These are phyloP conservation scores for Steccherinum ochraceum DNA, from an alignment of 768 basidiomycete species.

Conservation along the genomic window DNA sequence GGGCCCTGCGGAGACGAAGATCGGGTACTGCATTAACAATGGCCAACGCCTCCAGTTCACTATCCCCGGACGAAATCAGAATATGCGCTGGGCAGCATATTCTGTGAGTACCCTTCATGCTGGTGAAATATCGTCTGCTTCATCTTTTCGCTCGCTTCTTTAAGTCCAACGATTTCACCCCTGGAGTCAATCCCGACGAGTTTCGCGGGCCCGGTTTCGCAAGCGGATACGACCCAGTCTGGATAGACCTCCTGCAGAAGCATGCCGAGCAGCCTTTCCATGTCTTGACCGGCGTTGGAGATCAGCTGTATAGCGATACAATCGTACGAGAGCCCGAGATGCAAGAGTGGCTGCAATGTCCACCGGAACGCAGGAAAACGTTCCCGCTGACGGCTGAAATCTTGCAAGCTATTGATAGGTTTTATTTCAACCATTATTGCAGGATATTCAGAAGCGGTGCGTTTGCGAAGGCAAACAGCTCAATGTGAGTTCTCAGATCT, in stretches of 20 bases:
- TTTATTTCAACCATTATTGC: conserved; percentile 90
- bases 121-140: background rate
- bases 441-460: conserved; percentile 80
- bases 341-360: conserved; percentile 75
- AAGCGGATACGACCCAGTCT: conserved; percentile 84
- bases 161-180: conserved; percentile 84
- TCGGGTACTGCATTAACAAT: conserved; percentile 78
- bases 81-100: conserved; percentile 89
- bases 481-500: conserved; percentile 75
- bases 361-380: conserved; percentile 50
- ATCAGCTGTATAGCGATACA: conserved; percentile 84
- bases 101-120: conserved; percentile 64
- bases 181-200: conserved; percentile 85
- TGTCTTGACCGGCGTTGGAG: conserved; percentile 85
- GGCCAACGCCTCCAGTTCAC: conserved; percentile 75
- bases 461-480: conserved; percentile 85
- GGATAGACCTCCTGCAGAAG: conserved; percentile 85
- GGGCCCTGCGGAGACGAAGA: conserved; percentile 58
- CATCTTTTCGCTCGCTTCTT: background rate
- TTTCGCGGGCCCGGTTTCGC: conserved; percentile 78
- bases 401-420: conserved; percentile 70
- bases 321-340: conserved; percentile 84
- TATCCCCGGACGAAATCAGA: conserved; percentile 74
- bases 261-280: conserved; percentile 83
- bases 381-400: conserved; percentile 69